Evolutionary conservation across 768 basidiomycete species (phyloP), one percentile per base, ranked within the genome.

Genomic region (Daedalea quercina): DNA sequence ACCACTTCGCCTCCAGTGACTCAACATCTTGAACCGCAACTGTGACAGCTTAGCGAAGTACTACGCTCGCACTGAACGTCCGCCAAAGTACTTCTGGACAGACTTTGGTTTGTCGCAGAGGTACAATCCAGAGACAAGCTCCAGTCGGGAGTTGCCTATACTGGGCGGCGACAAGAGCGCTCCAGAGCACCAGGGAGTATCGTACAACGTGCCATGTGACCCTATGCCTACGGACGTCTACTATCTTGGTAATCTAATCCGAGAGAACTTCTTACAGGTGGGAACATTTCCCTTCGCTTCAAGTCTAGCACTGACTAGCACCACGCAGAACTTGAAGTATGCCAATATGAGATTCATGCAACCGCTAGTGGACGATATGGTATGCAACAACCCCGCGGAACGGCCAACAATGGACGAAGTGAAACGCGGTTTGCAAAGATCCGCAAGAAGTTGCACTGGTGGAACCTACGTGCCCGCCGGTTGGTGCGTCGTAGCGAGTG

Each of bases 161-260:
- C 55, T 57, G 9, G 77, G 75, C 0, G 75, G 70, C 3, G 77
- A 81, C 57, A 68, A 67, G 47, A 61, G 71, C 0, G 66, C 67
- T 0, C 70, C 70, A 2, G 70, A 72, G 52, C 67, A 65, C 51
- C 55, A 55, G 1, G 49, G 25, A 4, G 50, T 52, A 1, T 8
- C 9, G 9, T 24, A 44, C 3, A 46, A 40, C 47, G 20, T 48
- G n/a, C 63, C 56, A 0, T 60, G 59, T 31, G 48, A 65, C 44
- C 44, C 62, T 1, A 60, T 57, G 37, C 55, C 56, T 33, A 44
- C 59, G 20, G 63, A 63, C 23, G 54, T 61, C 3, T 65, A 54
- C 43, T 54, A 53, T 24, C 28, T 63, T 7, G 62, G 63, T 6
- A 54, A 61, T 50, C 12, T 63, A 3, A 58, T 53, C 23, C 42